Evolutionary conservation across 495 filamentous ascomycete species (phyloP), one percentile per base, ranked within the genome.

Genomic region (Hyaloscypha bicolor): DNA sequence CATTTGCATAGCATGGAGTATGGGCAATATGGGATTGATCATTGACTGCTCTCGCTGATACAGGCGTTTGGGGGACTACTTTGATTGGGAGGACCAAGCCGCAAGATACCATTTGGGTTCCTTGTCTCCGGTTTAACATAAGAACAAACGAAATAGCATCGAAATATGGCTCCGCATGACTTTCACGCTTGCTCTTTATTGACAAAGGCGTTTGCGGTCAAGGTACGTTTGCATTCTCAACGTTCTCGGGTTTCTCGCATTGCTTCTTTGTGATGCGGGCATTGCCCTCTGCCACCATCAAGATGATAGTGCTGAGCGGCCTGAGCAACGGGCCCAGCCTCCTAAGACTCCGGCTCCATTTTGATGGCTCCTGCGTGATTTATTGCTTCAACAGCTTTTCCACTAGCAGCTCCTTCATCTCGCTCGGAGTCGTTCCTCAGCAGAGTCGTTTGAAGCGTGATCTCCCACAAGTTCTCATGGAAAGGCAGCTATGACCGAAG

Each of bases 1-100:
- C 42, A 37, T 37, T 57, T 30, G 53, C 62, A 65, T 56, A 6
- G 67, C 56, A 69, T 61, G 71, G 65, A 65, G 64, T 63, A 65
- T 35, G 39, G 60, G 62, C 30, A 11, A 42, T 42, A 60, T 42
- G 3, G 4, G 58, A 29, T 25, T 39, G 33, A 16, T 37, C 29
- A 60, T 42, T 39, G 30, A 12, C 33, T 37, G 12, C 30, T 25
- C 22, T 25, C 21, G 21, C 31, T 39, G 29, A 16, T 21, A 29
- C 31, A 60, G 32, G 58, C 58, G 58, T 60, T 60, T 25, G 1
- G 58, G 58, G 37, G 58, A 9, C 19, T 60, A 35, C 12, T 60
- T 60, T 37, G 37, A 42, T 60, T 60, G 1, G 58, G 37, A 39
- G 58, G 58, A 14, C 11, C 32, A 60, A 39, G 58, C 11, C 21